Base-by-base conservation (phyloP, 2,329 filamentous ascomycete genomes). In the Cercospora zeina region DNA sequence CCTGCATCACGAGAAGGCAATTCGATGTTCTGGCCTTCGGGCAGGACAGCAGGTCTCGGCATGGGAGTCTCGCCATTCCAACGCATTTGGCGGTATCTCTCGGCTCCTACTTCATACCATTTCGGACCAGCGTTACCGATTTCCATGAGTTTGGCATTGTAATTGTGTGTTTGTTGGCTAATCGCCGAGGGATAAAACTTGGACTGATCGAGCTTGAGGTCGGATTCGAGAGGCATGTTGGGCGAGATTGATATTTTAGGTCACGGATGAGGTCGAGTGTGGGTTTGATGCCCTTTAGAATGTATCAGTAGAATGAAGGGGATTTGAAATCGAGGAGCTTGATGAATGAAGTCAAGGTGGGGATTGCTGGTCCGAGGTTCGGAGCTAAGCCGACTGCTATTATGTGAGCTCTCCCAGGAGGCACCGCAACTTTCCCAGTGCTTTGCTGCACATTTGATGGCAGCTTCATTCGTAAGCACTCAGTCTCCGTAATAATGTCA, bases 61-160 rank as follows among this genome's bases (percentile, higher is more conserved):
- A 66, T 1, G 0, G 79, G 75, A 0, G 82, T 84, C 67, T 86
- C 79, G 39, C 83, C 83, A 21, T 78, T 77, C 74, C 77, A 79
- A 13, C 80, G 75, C 78, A 85, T 82, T 65, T 82, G 75, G 3
- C 84, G 79, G 68, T 84, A 86, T 67, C 78, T 80, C 13, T 77
- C 75, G 7, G 82, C 81, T 8, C 83, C 83, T 37, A 84, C 81
- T 70, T 84, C 79, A 42, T 78, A 83, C 83, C 83, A 85, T 65
- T 77, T 75, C 3, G 81, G 80, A 0, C 75, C 78, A 16, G 72
- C 70, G 13, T 75, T 73, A 70, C 76, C 78, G 16, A 81, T 73
- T 61, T 77, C 70, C 16, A 79, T 78, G 31, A 80, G 63, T 6
- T 71, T 68, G n/a, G 77, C 71, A 62, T 83, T 84, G 67, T 80